Evolutionary conservation across 1,139 yeast species (phyloP).

Genomic region (Yamadazyma blattariae): DNA sequence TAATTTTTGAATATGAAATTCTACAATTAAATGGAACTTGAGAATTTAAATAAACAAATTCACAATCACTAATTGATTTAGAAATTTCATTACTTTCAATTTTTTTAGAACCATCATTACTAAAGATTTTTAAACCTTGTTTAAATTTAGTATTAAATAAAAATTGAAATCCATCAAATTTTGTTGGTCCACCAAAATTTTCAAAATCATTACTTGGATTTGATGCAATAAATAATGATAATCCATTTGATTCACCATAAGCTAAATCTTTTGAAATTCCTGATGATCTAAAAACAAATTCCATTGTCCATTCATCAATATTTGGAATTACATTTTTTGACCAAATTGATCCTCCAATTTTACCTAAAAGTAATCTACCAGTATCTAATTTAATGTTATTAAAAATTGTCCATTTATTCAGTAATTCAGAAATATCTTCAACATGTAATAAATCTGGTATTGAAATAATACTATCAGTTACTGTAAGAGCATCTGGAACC

Average conservation of each 20-base stretch:
- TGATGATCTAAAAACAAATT: slow-evolving; percentile 57
- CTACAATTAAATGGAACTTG: slow-evolving; percentile 69
- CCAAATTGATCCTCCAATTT: slow-evolving; percentile 51
- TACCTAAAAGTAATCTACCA: slow-evolving; percentile 39
- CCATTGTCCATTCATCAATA: slow-evolving; percentile 54
- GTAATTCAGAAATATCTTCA: slow-evolving; percentile 20
- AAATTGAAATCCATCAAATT: slow-evolving; percentile 61
- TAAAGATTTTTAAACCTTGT: slow-evolving; percentile 53
- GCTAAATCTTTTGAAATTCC: slow-evolving; percentile 34
- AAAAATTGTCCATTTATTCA: slow-evolving; percentile 26
- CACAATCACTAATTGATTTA: slow-evolving; percentile 52
- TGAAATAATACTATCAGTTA: slow-evolving; percentile 16
- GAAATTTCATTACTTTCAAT: slow-evolving; percentile 22
- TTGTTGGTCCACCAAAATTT: slow-evolving; percentile 50
- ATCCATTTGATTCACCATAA: slow-evolving; percentile 40
- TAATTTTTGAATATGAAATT: slow-evolving; percentile 49
- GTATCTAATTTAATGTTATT: slow-evolving; percentile 31
- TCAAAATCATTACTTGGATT: slow-evolving; percentile 22
- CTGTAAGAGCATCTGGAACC: slow-evolving; percentile 3
- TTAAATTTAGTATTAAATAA: slow-evolving; percentile 48
- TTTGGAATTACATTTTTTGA: slow-evolving; percentile 31
- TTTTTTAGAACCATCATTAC: slow-evolving; percentile 52
- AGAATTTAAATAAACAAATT: slow-evolving; percentile 58
- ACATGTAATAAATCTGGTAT: slow-evolving; percentile 32
- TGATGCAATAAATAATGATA: slow-evolving; percentile 47